Percentiles rank a stretch among this genome's conserved stretches.
Conservation (phyloP, 108 stramenopile species). For the Epithemia pelagica region DNA sequence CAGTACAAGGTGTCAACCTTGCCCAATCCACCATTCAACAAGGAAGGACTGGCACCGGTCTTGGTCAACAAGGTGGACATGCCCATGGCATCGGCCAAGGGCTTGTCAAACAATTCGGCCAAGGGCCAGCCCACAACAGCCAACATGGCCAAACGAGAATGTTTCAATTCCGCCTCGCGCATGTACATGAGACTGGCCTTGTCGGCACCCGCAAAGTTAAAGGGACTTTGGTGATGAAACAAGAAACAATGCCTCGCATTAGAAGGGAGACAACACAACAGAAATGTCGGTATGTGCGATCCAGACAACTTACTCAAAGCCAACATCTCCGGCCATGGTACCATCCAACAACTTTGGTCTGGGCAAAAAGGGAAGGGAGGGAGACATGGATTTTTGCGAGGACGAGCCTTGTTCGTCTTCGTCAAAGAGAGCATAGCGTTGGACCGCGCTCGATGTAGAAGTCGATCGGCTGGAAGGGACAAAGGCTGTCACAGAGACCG, state of each 20-base stretch:
- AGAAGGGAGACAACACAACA: background rate
- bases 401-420: background rate
- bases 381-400: slow-evolving; percentile 48
- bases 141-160: slow-evolving; percentile 82
- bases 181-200: slow-evolving; percentile 57
- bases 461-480: too few species aligned
- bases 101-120: slow-evolving; percentile 72
- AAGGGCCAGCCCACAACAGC: slow-evolving; percentile 85
- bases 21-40: slow-evolving; percentile 86
- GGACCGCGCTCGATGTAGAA: too few species aligned
- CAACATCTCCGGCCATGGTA: slow-evolving; percentile 68
- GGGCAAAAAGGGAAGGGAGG: slow-evolving; percentile 66
- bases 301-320: slow-evolving; percentile 72
- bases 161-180: slow-evolving; percentile 86
- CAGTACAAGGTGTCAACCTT: slow-evolving; percentile 79
- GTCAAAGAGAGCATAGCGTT: background rate
- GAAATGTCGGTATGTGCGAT: background rate
- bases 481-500: too few species aligned
- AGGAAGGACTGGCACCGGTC: slow-evolving; percentile 61
- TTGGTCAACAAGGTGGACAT: slow-evolving; percentile 54
- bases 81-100: slow-evolving; percentile 47
- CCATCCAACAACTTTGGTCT: slow-evolving; percentile 75
- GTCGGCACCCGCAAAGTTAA: slow-evolving; percentile 62
- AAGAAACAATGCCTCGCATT: background rate
- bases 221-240: slow-evolving; percentile 35